Evolutionary conservation across 2,329 filamentous ascomycete genomes (phyloP).

Genomic region (Calonectria pauciramosa): DNA sequence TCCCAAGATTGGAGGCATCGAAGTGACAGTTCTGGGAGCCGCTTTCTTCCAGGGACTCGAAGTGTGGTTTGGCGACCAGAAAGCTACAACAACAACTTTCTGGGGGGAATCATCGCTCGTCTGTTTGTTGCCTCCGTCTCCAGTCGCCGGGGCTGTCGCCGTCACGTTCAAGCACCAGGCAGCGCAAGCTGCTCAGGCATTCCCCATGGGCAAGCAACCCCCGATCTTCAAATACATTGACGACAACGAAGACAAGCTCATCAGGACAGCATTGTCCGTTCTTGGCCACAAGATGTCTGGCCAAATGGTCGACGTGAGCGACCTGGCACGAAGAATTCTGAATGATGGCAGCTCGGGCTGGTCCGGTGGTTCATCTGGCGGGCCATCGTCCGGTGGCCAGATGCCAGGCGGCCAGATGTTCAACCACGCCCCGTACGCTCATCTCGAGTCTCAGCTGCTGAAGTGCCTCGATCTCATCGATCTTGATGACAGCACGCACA

Average conservation of each 20-base stretch:
- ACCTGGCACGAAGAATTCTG: constrained; percentile 73
- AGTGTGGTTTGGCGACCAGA: constrained; percentile 83
- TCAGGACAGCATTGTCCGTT: constrained; percentile 76
- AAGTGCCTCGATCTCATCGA: constrained; percentile 85
- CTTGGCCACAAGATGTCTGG: constrained; percentile 75
- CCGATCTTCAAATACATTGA: constrained; percentile 80
- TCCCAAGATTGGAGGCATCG: constrained; percentile 85
- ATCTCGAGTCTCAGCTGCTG: constrained; percentile 78
- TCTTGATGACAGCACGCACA: constrained; percentile 78
- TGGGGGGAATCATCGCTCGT: constrained; percentile 87
- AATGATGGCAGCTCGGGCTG: constrained; percentile 61
- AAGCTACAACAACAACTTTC: constrained; percentile 79
- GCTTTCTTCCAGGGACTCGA: constrained; percentile 83
- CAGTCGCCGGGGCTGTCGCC: constrained; percentile 75
- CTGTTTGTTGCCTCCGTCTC: constrained; percentile 80
- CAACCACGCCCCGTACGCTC: constrained; percentile 58
- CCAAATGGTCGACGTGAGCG: constrained; percentile 71
- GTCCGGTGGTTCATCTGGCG: constrained; percentile 59
- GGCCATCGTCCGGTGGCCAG: constrained; percentile 59
- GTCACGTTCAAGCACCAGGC: constrained; percentile 76
- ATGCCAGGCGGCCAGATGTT: constrained; percentile 58
- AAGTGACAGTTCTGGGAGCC: constrained; percentile 87
- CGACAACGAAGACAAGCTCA: constrained; percentile 76
- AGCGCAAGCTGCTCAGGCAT: constrained; percentile 53
- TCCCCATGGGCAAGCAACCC: constrained; percentile 56